Conservation (phyloP, 176 grass and related monocot genomes). For the Carex littledalei region DNA sequence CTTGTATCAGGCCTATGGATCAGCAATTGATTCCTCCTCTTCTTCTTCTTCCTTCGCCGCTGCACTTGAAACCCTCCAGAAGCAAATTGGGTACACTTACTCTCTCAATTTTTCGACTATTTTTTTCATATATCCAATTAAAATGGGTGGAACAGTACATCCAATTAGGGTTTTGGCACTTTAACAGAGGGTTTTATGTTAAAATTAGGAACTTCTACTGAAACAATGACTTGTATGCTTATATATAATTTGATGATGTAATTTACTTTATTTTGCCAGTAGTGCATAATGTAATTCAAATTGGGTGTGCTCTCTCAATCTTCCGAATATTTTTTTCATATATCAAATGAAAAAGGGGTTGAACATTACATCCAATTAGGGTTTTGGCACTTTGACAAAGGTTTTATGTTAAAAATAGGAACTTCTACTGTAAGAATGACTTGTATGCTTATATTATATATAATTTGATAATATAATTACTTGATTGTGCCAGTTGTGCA, state of each 20-base stretch:
- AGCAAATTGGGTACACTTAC: slow-evolving; percentile 29
- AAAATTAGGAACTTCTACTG: not conserved
- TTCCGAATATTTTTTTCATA: not conserved
- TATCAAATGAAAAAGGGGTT: not conserved
- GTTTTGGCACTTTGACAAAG: not conserved
- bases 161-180: not conserved
- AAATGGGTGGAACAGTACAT: not conserved
- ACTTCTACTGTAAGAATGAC: not conserved
- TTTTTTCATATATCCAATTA: not conserved
- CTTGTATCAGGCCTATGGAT: not conserved
- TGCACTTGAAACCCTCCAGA: slow-evolving; percentile 44
- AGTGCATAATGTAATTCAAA: not conserved
- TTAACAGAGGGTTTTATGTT: not conserved
- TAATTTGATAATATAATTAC: not conserved
- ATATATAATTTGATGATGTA: not conserved
- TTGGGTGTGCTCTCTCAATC: slow-evolving; percentile 5
- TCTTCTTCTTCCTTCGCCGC: slow-evolving; percentile 34
- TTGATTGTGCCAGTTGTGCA: not conserved
- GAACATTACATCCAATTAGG: not conserved
- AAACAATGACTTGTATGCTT: not conserved
- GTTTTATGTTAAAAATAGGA: not conserved
- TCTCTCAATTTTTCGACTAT: not conserved
- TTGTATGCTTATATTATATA: not conserved
- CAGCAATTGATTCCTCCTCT: slow-evolving; percentile 18
- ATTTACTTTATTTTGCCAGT: not conserved